Evolutionary conservation across 2,329 filamentous ascomycete genomes (phyloP), one percentile per base, ranked within the genome.

Genomic region (Epichloe glyceriae): DNA sequence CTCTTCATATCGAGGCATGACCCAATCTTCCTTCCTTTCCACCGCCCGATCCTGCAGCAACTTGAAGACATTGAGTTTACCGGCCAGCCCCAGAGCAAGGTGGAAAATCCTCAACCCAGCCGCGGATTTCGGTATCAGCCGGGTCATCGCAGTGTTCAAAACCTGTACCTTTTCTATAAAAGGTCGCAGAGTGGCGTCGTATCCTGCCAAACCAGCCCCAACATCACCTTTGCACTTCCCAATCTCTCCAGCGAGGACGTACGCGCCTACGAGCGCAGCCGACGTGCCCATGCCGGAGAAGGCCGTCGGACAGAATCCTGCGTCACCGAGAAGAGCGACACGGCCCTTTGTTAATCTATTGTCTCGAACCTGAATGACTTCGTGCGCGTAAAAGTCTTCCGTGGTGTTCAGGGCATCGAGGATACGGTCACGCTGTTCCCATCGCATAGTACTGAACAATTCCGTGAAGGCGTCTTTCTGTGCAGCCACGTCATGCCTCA

Each of bases 201-300:
- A 76, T 4, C 54, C 55, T 8, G 57, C 55, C 12, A 71, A 59
- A 4, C 62, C 70, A 4, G 62, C 57, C 3, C 52, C 30, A 3
- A 68, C 40, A 34, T 63, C 57, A 19, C 55, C 52, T 1, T 55
- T 52, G n/a, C 57, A 54, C 41, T 50, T 52, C 11, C 51, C 48
- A 8, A 74, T 61, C 46, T 73, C 72, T 1, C 75, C 73, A 0
- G 74, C 74, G 2, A 79, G 64, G 1, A 75, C 61, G 54, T 79
- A 79, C 1, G 71, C 75, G 2, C 69, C 69, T 0, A 70, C 57
- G n/a, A 78, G 54, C 1, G 70, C 70, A 2, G 66, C 56, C 1
- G 65, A 68, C 1, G 72, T 75, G n/a, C 74, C 73, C 64, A 71
- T 69, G 0, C 75, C 74, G 0, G 70, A 71, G 3, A 55, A 38